These are phyloP conservation scores for Cercospora sp. DNA, from an alignment of 2,329 filamentous ascomycete genomes.

Conservation along the genomic window DNA sequence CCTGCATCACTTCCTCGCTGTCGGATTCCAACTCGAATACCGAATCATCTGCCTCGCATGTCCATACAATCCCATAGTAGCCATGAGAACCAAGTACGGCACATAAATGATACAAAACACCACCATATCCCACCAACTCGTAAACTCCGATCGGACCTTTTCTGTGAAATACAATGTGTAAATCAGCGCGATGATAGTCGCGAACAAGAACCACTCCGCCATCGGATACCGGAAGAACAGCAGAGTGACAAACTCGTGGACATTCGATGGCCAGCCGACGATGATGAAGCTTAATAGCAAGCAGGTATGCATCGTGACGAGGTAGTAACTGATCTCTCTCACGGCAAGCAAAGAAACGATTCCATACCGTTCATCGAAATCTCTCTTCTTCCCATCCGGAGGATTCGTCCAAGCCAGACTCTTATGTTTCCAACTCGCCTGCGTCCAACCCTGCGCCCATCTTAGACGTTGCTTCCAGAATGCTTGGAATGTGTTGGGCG, in stretches of 20 bases:
- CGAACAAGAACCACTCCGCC: conserved; percentile 47
- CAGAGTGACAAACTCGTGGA: conserved; percentile 41
- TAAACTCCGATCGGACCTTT: conserved; percentile 49
- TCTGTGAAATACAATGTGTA: conserved; percentile 51
- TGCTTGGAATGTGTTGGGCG: conserved; percentile 46
- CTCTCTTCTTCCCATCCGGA: conserved; percentile 31
- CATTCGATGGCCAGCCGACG: conserved; percentile 45
- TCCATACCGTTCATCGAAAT: conserved; percentile 45
- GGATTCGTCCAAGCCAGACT: conserved; percentile 46
- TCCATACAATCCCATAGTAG: conserved; percentile 50
- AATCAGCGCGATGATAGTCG: conserved; percentile 45
- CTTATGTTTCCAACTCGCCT: conserved; percentile 48
- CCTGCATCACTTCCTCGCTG: conserved; percentile 36
- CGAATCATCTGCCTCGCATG: conserved; percentile 50
- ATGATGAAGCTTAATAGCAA: conserved; percentile 50
- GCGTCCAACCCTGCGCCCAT: conserved; percentile 54
- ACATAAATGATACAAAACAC: conserved; percentile 48
- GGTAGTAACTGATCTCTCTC: conserved; percentile 51
- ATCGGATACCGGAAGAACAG: conserved; percentile 53
- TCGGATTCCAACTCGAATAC: conserved; percentile 53
- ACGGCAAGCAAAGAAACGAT: conserved; percentile 49
- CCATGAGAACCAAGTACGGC: conserved; percentile 47
- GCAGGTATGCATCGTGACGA: conserved; percentile 52
- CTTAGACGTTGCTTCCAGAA: conserved; percentile 55
- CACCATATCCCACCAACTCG: conserved; percentile 44